Conservation (phyloP, 805 yeast genomes). For the Phaffomyces antillensis region DNA sequence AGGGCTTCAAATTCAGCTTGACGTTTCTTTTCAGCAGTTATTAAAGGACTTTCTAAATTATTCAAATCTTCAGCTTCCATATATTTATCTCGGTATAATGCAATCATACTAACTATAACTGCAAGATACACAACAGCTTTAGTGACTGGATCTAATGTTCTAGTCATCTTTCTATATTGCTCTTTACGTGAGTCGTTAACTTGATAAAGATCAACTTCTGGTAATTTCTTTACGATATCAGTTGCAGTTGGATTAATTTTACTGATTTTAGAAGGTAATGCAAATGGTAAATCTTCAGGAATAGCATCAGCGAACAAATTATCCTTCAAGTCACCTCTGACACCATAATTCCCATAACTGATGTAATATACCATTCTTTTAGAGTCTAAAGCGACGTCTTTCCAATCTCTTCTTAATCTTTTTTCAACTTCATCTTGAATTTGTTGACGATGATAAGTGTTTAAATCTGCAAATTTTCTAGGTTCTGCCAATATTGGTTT, state of each 20-base stretch:
- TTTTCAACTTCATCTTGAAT: slow-evolving; percentile 44
- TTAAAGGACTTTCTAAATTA: slow-evolving; percentile 29
- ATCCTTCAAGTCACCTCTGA: slow-evolving; percentile 46
- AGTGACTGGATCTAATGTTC: slow-evolving; percentile 50
- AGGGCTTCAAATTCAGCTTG: slow-evolving; percentile 10
- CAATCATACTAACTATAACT: slow-evolving; percentile 39
- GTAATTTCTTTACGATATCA: slow-evolving; percentile 26
- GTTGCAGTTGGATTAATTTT: slow-evolving; percentile 8
- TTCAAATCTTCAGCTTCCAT: slow-evolving; percentile 35
- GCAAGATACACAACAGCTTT: slow-evolving; percentile 45
- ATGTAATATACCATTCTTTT: slow-evolving; percentile 55
- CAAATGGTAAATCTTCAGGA: slow-evolving; percentile 60
- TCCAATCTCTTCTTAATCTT: slow-evolving; percentile 50
- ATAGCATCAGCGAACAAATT: slow-evolving; percentile 35
- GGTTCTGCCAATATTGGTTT: slow-evolving; percentile 36
- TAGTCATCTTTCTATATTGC: slow-evolving; percentile 38
- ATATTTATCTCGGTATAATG: slow-evolving; percentile 48
- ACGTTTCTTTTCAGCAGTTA: slow-evolving; percentile 30
- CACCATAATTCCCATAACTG: slow-evolving; percentile 67
- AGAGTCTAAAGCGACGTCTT: slow-evolving; percentile 35
- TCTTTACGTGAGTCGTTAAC: slow-evolving; percentile 37
- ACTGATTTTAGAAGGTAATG: slow-evolving; percentile 29
- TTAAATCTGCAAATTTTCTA: slow-evolving; percentile 21
- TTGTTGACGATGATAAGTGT: slow-evolving; percentile 49
- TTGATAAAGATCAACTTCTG: slow-evolving; percentile 33